These are phyloP conservation scores for Poterioochromonas sp. DNA, from an alignment of 352 stramenopile genomes.

Conservation along the genomic window DNA sequence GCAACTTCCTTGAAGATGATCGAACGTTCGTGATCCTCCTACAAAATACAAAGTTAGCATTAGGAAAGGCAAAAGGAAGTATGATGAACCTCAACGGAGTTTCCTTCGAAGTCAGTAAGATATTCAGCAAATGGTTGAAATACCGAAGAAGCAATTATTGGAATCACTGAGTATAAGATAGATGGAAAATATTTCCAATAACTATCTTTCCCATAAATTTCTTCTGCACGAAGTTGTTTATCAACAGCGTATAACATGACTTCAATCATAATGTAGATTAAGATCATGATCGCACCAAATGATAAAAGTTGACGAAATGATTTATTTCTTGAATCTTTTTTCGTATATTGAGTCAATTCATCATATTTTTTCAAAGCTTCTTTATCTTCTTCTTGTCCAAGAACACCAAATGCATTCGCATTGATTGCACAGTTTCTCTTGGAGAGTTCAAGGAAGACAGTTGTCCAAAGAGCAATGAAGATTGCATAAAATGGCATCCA, in stretches of 20 bases:
- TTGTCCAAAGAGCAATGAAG: conserved; percentile 74
- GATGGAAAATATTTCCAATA: conserved; percentile 34
- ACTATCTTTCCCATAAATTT: conserved; percentile 32
- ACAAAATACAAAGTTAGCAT: no score
- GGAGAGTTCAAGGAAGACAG: conserved; percentile 72
- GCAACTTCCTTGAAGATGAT: conserved; percentile 44
- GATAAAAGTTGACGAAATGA: conserved; percentile 33
- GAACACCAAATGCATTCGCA: conserved; percentile 63
- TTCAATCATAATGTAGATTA: conserved; percentile 32
- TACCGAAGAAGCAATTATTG: conserved; percentile 26
- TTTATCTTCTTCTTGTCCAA: conserved; percentile 42
- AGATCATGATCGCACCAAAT: conserved; percentile 11
- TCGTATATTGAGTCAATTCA: conserved; percentile 63
- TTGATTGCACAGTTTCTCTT: conserved; percentile 67
- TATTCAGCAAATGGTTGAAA: conserved; percentile 34
- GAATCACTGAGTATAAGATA: conserved; percentile 37
- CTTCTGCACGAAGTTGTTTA: conserved; percentile 29
- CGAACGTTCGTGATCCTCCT: conserved; percentile 32
- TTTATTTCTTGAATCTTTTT: conserved; percentile 60
- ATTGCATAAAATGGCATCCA: conserved; percentile 41
- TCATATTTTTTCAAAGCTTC: conserved; percentile 55
- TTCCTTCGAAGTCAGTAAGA: conserved; percentile 42
- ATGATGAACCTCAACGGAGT: background rate
- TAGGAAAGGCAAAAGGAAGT: background rate
- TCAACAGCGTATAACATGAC: conserved; percentile 40